Percentiles rank a stretch among this genome's conserved stretches.
phyloP scores from a whole-genome alignment of 768 basidiomycete genomes.

The Pisolithus microcarpus region DNA sequence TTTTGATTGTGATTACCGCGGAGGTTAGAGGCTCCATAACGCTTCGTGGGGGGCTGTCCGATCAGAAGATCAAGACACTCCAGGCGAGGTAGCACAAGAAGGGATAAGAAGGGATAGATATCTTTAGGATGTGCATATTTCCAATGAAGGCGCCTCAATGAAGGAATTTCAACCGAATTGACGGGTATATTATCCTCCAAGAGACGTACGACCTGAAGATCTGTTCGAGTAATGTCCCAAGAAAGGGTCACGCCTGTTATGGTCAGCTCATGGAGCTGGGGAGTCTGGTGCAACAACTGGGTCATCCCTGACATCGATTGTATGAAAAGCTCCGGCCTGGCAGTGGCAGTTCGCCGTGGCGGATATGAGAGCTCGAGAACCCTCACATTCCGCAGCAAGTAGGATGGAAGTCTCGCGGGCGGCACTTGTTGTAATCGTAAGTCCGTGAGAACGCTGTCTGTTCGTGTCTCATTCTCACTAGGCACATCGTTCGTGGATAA shows the following conservation, averaged over 20 bases:
- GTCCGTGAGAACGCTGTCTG: slow-evolving; percentile 16
- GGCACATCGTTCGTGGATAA: slow-evolving; percentile 15
- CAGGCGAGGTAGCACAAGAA: slow-evolving; percentile 34
- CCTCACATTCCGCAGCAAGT: slow-evolving; percentile 33
- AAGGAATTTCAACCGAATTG: slow-evolving; percentile 27
- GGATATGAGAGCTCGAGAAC: slow-evolving; percentile 38
- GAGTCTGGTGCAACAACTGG: slow-evolving; percentile 30
- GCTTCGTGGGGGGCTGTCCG: slow-evolving; percentile 27
- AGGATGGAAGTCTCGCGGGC: slow-evolving; percentile 29
- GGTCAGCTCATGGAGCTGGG: slow-evolving; percentile 36
- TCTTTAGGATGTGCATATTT: slow-evolving; percentile 37
- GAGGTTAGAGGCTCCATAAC: slow-evolving; percentile 19
- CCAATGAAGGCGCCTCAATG: slow-evolving; percentile 42
- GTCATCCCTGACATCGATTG: slow-evolving; percentile 36
- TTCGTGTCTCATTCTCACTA: not conserved
- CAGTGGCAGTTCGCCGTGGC: slow-evolving; percentile 18
- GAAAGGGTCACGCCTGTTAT: slow-evolving; percentile 37
- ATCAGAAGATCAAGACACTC: slow-evolving; percentile 40
- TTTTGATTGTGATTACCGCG: slow-evolving; percentile 25
- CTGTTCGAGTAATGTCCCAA: slow-evolving; percentile 25
- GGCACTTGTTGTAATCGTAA: slow-evolving; percentile 40
- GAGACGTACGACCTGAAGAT: slow-evolving; percentile 6
- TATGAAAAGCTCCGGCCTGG: slow-evolving; percentile 24
- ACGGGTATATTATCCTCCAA: slow-evolving; percentile 6
- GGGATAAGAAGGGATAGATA: slow-evolving; percentile 37